phyloP scores from a whole-genome alignment of 1,139 yeast genomes.

The Pichia sp. region DNA sequence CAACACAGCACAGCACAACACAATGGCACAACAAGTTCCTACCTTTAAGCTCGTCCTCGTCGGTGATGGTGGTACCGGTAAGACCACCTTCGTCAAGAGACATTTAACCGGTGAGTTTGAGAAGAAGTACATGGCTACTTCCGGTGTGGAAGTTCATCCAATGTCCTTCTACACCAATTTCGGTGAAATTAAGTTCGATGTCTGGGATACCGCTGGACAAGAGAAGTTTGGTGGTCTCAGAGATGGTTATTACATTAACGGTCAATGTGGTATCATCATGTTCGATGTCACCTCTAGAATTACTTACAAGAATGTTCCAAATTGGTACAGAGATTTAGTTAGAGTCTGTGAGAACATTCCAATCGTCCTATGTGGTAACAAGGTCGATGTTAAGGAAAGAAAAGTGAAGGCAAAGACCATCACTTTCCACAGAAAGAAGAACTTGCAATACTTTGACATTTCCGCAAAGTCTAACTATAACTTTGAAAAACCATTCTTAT shows the following conservation, averaged over 20 bases:
- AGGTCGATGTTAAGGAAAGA: slow-evolving; percentile 99
- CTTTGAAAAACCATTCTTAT: slow-evolving; percentile 99
- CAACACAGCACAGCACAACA: too few species aligned
- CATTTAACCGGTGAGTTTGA: slow-evolving; percentile 99
- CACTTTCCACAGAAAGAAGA: slow-evolving; percentile 99
- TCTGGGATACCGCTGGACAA: slow-evolving; percentile 99
- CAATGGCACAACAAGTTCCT: slow-evolving; percentile 73
- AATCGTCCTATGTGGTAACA: slow-evolving; percentile 98
- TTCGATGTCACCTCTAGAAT: slow-evolving; percentile 99
- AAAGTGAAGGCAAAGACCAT: slow-evolving; percentile 99
- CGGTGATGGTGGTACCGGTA: slow-evolving; percentile 99
- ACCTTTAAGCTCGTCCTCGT: slow-evolving; percentile 96
- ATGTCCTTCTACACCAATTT: slow-evolving; percentile 96
- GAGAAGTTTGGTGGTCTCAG: slow-evolving; percentile 99
- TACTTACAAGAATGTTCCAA: slow-evolving; percentile 99
- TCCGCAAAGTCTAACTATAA: slow-evolving; percentile 99
- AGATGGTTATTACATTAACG: slow-evolving; percentile 99
- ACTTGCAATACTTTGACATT: slow-evolving; percentile 98
- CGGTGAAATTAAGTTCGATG: slow-evolving; percentile 98
- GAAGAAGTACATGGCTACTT: slow-evolving; percentile 97
- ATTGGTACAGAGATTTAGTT: slow-evolving; percentile 99
- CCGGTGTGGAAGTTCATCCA: slow-evolving; percentile 99
- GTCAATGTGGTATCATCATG: slow-evolving; percentile 99
- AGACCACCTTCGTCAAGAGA: slow-evolving; percentile 99
- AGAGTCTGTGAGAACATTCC: slow-evolving; percentile 99